Base-by-base conservation (phyloP, 805 yeast species). In the Candida ascalaphidarum region DNA sequence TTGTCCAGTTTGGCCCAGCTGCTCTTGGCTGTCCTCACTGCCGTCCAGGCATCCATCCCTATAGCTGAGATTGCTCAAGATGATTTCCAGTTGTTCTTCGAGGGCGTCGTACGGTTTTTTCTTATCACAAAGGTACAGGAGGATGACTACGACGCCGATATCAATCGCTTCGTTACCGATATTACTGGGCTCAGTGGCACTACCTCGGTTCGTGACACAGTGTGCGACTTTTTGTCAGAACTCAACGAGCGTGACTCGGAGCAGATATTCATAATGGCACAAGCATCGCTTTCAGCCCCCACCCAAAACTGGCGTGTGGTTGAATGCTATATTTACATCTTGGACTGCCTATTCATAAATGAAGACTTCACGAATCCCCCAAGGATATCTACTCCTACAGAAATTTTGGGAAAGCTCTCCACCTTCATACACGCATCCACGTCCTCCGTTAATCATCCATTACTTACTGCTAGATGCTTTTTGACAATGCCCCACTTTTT, bases 161-260 rank as follows among this genome's bases (percentile, higher is more conserved):
- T 75, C 44, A 84, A 86, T 43, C 53, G 50, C 3, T 85, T 74
- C 48, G 81, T 84, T 5, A 71, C 86, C 2, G 79, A 74, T 20
- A 86, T 82, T 32, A 65, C 83, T 2, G 95, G 85, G 2, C 62
- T 86, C 18, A 56, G 77, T 0, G 56, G 77, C 0, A 24, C 39
- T 1, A 52, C 54, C 7, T 51, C 68, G 2, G 68, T 77, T 1
- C 68, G 97, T 29, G 80, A 76, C 27, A 67, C 81, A 0, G 57
- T 77, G 1, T 60, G 62, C 16, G 84, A 78, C 17, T 67, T 73
- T 19, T 37, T 82, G 4, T 52, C 69, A 0, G 77, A 73, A 13
- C 40, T 77, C 20, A 59, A 66, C 21, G 56, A 52, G 4, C 25
- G 28, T 0, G 77, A 73, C 36, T 57, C 68, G 7, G 29, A 35